Evolutionary conservation across 495 filamentous ascomycete species (phyloP), one percentile per base, ranked within the genome.

Genomic region (Lophiotrema nucula): DNA sequence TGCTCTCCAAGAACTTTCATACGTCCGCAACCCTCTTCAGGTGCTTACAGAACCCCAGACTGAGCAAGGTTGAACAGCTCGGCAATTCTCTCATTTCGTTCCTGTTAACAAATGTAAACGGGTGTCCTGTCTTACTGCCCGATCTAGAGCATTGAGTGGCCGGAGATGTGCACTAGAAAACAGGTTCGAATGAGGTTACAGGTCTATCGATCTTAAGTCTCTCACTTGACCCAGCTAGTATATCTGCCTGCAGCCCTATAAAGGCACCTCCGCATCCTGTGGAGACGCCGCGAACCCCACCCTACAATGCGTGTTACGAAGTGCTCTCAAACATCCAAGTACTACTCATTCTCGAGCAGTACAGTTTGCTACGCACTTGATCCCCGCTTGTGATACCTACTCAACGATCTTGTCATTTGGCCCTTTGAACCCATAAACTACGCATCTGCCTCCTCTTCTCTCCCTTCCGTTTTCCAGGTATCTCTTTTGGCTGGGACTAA

Each of bases 351-450:
- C 13, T 11, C 33, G 26, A 16, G 4, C 44, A 31, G 23, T 24
- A 53, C 43, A 16, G 58, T 55, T 61, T 55, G 58, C 58, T 61
- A 54, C 23, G 28, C 22, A 43, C 46, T 31, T 16, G 21, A 55
- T 50, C 2, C 3, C 19, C 27, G 21, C 18, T 42, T 33, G 13
- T 43, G 25, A 15, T 23, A 47, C 28, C 44, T 24, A 19, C 22
- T 61, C 6, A 4, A 15, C 31, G 3, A 21, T 3, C 26, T 27
- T 52, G 56, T 38, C 48, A 47, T 28, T 53, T 60, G 43, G 53
- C 47, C 22, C 33, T 33, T 31, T 42, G 1, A 15, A 45, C 26
- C 23, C 18, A 28, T 42, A 8, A 48, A 28, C 18, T 18, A 43
- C 27, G 18, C 23, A 21, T 18, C 26, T 11, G 5, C 19, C 2